Conservation (phyloP, 2,329 filamentous ascomycete genomes). For the Aspergillus pseudoglaucus region DNA sequence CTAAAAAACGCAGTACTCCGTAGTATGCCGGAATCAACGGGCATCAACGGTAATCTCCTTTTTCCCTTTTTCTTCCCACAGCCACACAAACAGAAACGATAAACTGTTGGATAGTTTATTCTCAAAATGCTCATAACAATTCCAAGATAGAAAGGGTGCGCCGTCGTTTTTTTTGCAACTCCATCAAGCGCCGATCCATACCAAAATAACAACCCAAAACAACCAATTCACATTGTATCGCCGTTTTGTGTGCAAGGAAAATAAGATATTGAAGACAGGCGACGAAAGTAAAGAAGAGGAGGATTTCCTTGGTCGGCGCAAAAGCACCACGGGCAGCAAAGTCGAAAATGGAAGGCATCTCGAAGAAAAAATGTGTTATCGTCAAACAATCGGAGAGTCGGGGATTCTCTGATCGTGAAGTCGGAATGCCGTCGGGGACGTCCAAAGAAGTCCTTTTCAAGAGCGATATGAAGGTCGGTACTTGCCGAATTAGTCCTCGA, state of each 20-base stretch:
- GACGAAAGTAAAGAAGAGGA: not conserved
- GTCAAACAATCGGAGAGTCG: not conserved
- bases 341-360: not conserved
- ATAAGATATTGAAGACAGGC: not conserved
- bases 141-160: not conserved
- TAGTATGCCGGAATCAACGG: slow-evolving; percentile 5
- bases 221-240: not conserved
- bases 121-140: not conserved
- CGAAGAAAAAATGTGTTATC: not conserved
- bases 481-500: not conserved
- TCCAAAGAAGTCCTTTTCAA: not conserved
- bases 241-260: not conserved
- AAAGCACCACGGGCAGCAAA: not conserved
- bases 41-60: not conserved
- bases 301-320: not conserved
- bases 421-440: not conserved
- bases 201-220: not conserved
- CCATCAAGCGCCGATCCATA: not conserved
- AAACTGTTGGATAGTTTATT: not conserved
- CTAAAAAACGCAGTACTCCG: slow-evolving; percentile 1
- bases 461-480: not conserved
- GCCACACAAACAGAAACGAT: not conserved
- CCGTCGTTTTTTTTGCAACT: not conserved
- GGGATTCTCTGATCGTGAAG: not conserved
- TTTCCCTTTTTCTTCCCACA: not conserved